Conservation (phyloP, 73 alveolate genomes). For the Paramecium primaurelia region DNA sequence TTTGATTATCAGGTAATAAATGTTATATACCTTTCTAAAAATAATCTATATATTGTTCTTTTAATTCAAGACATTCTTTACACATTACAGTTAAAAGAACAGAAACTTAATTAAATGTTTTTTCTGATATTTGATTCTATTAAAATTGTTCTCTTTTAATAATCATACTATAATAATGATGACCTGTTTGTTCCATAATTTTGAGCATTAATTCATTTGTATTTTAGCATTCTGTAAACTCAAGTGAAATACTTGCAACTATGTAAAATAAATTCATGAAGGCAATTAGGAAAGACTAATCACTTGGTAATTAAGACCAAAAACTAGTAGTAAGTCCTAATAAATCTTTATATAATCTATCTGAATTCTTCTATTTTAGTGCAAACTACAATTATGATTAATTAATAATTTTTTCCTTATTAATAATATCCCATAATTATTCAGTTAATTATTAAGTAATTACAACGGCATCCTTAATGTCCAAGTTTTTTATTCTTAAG, state of each 20-base stretch:
- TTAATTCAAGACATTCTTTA: neutral
- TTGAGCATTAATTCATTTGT: neutral
- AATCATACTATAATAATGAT: neutral
- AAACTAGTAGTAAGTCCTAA: neutral
- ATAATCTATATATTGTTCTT: neutral
- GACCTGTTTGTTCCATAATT: neutral
- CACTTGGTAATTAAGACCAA: neutral
- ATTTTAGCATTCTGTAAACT: neutral
- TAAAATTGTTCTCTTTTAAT: neutral
- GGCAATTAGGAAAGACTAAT: neutral
- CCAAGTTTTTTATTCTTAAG: neutral
- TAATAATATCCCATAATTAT: neutral
- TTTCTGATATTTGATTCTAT: neutral
- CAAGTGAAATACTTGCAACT: neutral
- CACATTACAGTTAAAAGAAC: neutral
- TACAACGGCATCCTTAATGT: neutral
- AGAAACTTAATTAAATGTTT: neutral
- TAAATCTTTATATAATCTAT: neutral
- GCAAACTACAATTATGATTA: neutral
- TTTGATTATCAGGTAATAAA: neutral
- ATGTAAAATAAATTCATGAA: neutral
- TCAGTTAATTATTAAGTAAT: neutral
- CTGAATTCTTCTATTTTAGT: neutral
- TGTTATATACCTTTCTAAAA: neutral
- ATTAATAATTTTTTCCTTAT: neutral